A percentile compares a stretch with the other conserved stretches of the same genome.
Evolutionary conservation across 208 protist species (phyloP).

Genomic region (Giardia duodenalis): DNA sequence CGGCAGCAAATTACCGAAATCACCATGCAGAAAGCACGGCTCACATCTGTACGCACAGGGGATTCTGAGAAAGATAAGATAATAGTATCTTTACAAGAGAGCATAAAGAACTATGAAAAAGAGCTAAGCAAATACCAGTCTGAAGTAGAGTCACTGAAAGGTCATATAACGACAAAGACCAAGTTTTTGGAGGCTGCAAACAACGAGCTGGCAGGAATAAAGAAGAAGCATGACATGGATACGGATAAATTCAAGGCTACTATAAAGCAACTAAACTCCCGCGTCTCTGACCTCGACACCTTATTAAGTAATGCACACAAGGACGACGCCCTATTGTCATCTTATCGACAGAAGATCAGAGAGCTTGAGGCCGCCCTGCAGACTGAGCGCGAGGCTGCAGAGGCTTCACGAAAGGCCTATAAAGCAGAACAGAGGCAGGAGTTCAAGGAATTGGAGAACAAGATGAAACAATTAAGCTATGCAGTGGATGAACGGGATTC

Average conservation of each 20-base stretch:
- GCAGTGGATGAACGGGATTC: neutral
- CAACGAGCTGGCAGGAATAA: neutral
- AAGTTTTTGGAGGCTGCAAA: neutral
- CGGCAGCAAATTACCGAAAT: neutral
- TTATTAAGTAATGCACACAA: neutral
- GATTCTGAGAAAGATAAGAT: neutral
- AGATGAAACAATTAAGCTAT: neutral
- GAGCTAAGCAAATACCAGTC: neutral
- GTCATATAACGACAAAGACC: neutral
- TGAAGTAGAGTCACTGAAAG: neutral
- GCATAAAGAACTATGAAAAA: neutral
- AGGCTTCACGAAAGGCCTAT: neutral
- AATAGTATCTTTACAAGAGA: neutral
- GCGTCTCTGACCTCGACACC: neutral
- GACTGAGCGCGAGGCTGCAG: neutral
- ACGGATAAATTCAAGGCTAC: too few relatives aligned
- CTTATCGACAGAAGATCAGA: neutral
- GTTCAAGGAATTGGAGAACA: neutral
- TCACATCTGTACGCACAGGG: neutral
- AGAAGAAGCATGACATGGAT: neutral
- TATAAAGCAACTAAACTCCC: neutral
- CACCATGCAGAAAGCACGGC: neutral
- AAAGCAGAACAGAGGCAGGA: neutral
- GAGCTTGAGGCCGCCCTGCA: neutral
- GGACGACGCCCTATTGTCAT: neutral